A percentile compares a stretch with the other conserved stretches of the same genome.
Evolutionary conservation across 768 basidiomycete genomes (phyloP).

Genomic region (Rhizopogon rudus): DNA sequence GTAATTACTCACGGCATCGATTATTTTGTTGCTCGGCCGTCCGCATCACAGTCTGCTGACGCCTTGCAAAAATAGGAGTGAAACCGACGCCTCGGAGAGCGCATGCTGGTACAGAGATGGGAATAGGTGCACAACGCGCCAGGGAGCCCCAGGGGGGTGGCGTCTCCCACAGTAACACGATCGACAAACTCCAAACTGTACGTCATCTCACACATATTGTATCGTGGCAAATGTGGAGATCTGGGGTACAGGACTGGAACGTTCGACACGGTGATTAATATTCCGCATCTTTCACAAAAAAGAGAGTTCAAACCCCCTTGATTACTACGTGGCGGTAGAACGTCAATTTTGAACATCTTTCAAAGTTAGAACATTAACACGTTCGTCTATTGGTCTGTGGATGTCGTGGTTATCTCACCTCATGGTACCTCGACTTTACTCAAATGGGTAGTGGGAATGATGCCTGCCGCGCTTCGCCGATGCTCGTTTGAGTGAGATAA

Average conservation of each 20-base stretch:
- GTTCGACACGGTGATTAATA: background rate
- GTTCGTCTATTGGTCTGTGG: background rate
- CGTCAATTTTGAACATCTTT: background rate
- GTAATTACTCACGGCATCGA: background rate
- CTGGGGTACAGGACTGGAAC: background rate
- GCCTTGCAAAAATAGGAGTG: background rate
- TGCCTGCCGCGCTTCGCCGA: too few species aligned
- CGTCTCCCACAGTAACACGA: too few species aligned
- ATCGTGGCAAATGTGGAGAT: background rate
- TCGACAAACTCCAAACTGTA: background rate
- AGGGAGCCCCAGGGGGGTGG: background rate
- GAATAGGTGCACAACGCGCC: background rate
- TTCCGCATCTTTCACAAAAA: background rate
- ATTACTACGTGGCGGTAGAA: background rate
- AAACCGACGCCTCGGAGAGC: background rate
- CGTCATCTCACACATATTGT: background rate
- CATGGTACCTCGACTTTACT: background rate
- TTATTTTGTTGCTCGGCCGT: background rate
- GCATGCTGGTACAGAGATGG: too few species aligned
- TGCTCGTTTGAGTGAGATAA: too few species aligned
- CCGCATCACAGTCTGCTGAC: background rate
- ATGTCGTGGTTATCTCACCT: background rate
- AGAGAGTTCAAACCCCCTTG: background rate
- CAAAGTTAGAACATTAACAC: background rate
- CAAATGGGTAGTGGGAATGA: background rate